These are phyloP conservation scores for Neurospora tetrasperma DNA, from an alignment of 495 filamentous ascomycete species.

Conservation along the genomic window DNA sequence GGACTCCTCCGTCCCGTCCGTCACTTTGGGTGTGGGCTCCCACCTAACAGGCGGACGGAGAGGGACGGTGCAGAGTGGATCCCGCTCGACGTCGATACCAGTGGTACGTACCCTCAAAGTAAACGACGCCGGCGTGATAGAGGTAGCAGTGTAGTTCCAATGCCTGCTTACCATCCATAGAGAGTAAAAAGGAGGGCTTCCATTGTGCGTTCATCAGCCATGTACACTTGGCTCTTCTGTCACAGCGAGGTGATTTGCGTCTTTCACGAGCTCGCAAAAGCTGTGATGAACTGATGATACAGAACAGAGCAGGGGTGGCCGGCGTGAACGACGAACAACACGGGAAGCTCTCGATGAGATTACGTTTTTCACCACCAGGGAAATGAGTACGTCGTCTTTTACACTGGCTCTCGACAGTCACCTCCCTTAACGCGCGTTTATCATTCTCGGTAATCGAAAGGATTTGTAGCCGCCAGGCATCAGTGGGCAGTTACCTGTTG, in stretches of 20 bases:
- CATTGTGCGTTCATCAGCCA: background rate
- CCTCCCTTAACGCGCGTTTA: background rate
- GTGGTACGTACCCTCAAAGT: no score
- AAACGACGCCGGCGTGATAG: background rate
- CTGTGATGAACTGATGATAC: background rate
- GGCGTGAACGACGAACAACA: background rate
- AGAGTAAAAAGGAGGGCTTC: background rate
- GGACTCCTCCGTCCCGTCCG: background rate
- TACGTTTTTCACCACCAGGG: background rate
- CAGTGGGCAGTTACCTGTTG: background rate
- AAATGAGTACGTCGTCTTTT: background rate
- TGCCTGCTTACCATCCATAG: background rate
- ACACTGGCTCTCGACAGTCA: background rate
- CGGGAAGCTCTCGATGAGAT: background rate
- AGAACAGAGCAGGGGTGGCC: background rate
- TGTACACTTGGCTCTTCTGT: background rate
- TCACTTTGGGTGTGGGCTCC: background rate
- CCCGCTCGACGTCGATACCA: background rate
- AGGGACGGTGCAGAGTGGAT: background rate
- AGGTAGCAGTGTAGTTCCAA: background rate
- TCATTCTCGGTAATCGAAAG: background rate
- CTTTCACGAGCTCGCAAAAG: background rate
- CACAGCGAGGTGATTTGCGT: background rate
- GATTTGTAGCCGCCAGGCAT: background rate
- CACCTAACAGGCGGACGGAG: background rate